Base-by-base conservation (phyloP, 2,329 filamentous ascomycete genomes). In the Xylaria hypoxylon region DNA sequence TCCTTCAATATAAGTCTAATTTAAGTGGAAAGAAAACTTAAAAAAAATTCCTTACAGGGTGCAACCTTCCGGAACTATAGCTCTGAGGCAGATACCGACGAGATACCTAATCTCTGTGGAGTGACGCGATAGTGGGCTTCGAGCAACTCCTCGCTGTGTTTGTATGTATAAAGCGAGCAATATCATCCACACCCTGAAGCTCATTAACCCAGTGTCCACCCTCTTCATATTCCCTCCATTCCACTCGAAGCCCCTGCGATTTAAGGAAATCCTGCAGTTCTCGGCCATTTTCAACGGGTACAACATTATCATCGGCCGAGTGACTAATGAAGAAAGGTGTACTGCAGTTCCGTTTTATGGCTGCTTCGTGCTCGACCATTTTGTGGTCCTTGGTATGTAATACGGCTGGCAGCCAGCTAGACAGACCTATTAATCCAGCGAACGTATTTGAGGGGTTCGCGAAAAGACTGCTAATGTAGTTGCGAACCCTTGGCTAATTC, bases 401-500 rank as follows among this genome's bases (percentile, higher is more conserved):
- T 40, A 45, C 59, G 13, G 61, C 60, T 7, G 74, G 74, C 61
- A 75, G 63, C 77, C 76, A 77, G 68, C 73, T 74, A 50, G 69
- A 75, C 4, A 76, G 65, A 5, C 76, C 77, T 13, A 76, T 62
- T 26, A 78, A 68, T 0, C 76, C 75, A 5, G 70, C 77, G 15
- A 77, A 68, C 2, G 31, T 50, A 2, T 59, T 59, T 5, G 51
- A 19, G 4, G 44, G 57, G 22, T 51, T 45, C 2, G 73, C 28
- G 31, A 70, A 71, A 67, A 50, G 38, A 24, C 28, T 5, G 72
- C 65, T 15, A 74, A 50, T 0, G 69, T 66, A 8, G 72, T 73
- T 10, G 73, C 75, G 45, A 77, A 78, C 3, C 77, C 77, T 62
- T 78, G 74, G 28, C 76, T 77, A 40, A 78, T 78, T 2, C 75